Conservation (phyloP, 345 rosid species). For the Turnera subulata region DNA sequence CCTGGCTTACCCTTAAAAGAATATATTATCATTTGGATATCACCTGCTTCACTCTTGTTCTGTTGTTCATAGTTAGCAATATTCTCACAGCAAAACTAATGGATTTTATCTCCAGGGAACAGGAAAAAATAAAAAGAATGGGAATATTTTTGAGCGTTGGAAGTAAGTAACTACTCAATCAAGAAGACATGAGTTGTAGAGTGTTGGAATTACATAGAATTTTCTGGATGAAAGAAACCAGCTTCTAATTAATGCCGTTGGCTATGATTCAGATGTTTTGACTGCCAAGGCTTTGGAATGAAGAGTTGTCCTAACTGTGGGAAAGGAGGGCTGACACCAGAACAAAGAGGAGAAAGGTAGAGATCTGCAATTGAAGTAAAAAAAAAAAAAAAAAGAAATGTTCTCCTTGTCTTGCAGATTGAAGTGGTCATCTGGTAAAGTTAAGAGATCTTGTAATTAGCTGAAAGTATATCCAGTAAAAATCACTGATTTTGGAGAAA, state of each 20-base stretch:
- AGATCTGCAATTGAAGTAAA: too few relatives aligned
- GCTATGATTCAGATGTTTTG: slow-evolving; percentile 51
- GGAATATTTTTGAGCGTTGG: slow-evolving; percentile 62
- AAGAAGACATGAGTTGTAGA: not conserved
- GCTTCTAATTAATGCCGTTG: not conserved
- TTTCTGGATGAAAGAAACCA: not conserved
- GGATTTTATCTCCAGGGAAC: slow-evolving; percentile 40
- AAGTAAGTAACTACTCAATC: slow-evolving; percentile 15
- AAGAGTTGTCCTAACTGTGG: slow-evolving; percentile 72
- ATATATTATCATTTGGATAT: too few relatives aligned
- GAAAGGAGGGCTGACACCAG: slow-evolving; percentile 48
- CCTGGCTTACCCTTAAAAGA: too few relatives aligned
- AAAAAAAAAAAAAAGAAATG: too few relatives aligned
- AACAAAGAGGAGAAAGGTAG: slow-evolving; percentile 4
- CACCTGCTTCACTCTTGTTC: too few relatives aligned
- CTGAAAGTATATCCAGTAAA: too few relatives aligned
- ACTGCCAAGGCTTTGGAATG: slow-evolving; percentile 80
- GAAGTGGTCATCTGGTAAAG: too few relatives aligned
- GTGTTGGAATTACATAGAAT: not conserved
- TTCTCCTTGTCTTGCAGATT: too few relatives aligned
- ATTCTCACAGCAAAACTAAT: not conserved
- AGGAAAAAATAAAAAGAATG: slow-evolving; percentile 73
- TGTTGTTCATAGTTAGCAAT: not conserved
- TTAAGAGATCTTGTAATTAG: too few relatives aligned
- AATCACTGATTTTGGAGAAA: too few relatives aligned